phyloP scores from a whole-genome alignment of 805 yeast genomes.

The Candida jianshihensis region DNA sequence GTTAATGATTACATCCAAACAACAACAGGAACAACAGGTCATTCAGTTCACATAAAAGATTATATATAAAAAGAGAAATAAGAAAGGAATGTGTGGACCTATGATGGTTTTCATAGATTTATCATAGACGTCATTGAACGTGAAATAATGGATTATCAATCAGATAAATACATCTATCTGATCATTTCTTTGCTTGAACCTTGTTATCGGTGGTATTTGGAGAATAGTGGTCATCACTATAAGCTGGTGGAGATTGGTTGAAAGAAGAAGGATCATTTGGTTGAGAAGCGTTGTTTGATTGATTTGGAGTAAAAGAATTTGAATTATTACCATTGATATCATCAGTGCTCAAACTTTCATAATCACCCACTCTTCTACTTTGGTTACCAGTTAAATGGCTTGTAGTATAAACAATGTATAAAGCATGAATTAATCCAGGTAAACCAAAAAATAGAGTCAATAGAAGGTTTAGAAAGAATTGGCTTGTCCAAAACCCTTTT shows the following conservation, averaged over 20 bases:
- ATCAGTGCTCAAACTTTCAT: conserved; percentile 16
- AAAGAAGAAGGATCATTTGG: background rate
- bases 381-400: conserved; percentile 14
- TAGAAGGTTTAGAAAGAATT: conserved; percentile 51
- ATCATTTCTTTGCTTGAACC: conserved; percentile 9
- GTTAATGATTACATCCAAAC: no score
- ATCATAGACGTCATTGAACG: no score
- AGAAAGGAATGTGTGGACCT: no score
- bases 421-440: conserved; percentile 68
- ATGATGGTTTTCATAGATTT: no score
- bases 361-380: conserved; percentile 15
- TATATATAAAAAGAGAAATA: no score
- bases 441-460: conserved; percentile 68
- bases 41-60: no score
- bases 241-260: conserved; percentile 17
- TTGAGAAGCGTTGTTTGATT: no score
- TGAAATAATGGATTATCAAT: no score
- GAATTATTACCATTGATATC: no score
- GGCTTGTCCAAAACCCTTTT: conserved; percentile 50
- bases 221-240: conserved; percentile 5
- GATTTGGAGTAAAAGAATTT: background rate
- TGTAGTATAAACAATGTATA: conserved; percentile 38
- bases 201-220: conserved; percentile 17
- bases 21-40: no score
- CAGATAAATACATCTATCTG: no score